phyloP scores from a whole-genome alignment of 805 yeast species.

The Saccharomycopsis sp. region DNA sequence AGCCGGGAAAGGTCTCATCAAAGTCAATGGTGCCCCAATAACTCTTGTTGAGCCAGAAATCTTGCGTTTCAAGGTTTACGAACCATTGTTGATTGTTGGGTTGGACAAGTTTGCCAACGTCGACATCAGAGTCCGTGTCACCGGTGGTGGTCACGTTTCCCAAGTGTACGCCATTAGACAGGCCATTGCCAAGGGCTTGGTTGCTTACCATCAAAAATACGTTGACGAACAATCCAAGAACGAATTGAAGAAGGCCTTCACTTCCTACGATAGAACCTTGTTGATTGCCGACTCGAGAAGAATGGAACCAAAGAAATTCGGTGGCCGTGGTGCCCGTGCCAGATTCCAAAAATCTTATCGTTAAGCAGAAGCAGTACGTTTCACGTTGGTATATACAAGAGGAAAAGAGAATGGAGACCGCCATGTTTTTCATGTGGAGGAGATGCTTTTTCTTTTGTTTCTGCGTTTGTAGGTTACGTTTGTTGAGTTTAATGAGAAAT shows the following conservation, averaged over 20 bases:
- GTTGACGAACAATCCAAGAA: slow-evolving; percentile 99
- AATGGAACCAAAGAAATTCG: slow-evolving; percentile 99
- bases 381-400: too few species aligned
- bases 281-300: slow-evolving; percentile 99
- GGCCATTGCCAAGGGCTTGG: slow-evolving; percentile 98
- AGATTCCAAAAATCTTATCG: slow-evolving; percentile 99
- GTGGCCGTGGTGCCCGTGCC: slow-evolving; percentile 99
- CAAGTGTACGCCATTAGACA: slow-evolving; percentile 99
- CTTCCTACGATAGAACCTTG: slow-evolving; percentile 97
- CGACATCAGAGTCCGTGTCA: slow-evolving; percentile 97
- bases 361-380: slow-evolving; percentile 45
- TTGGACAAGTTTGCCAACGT: slow-evolving; percentile 97
- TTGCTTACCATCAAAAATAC: slow-evolving; percentile 98
- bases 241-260: slow-evolving; percentile 97
- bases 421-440: too few species aligned
- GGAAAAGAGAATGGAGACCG: too few species aligned
- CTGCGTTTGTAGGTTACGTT: too few species aligned
- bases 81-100: slow-evolving; percentile 97
- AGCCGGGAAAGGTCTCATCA: slow-evolving; percentile 98
- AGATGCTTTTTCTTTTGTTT: too few species aligned
- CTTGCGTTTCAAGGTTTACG: slow-evolving; percentile 99
- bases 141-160: slow-evolving; percentile 99
- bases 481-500: too few species aligned
- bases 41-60: slow-evolving; percentile 98
- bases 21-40: slow-evolving; percentile 99